A percentile compares a stretch with the other conserved stretches of the same genome.
Evolutionary conservation across 768 basidiomycete genomes (phyloP).

Genomic region (Panellus pusillus): DNA sequence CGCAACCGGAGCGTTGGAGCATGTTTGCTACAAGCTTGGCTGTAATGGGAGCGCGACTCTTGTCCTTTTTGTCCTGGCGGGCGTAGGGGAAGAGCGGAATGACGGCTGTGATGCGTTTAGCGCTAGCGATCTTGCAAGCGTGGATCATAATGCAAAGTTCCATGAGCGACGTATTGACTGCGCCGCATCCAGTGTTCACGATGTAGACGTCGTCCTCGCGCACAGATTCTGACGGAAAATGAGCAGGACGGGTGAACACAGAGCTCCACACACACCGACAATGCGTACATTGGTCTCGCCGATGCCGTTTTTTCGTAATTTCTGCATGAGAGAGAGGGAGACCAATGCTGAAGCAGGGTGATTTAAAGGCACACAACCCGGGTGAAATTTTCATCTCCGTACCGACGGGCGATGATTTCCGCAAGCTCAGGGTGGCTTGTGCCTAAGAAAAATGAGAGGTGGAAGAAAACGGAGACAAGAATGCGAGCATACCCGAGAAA

Average conservation of each 20-base stretch:
- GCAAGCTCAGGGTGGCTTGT: slow-evolving; percentile 96
- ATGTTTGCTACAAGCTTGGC: slow-evolving; percentile 99
- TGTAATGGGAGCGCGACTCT: slow-evolving; percentile 95
- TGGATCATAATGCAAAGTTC: slow-evolving; percentile 99
- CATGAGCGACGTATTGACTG: slow-evolving; percentile 94
- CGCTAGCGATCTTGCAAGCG: slow-evolving; percentile 99
- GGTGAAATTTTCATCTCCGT: slow-evolving; percentile 26
- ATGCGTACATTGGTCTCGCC: slow-evolving; percentile 93
- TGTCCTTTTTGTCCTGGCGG: slow-evolving; percentile 99
- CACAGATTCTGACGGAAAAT: slow-evolving; percentile 67
- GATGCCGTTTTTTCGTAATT: slow-evolving; percentile 82
- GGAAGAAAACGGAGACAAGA: background rate
- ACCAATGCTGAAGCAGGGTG: slow-evolving; percentile 66
- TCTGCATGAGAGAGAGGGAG: slow-evolving; percentile 85
- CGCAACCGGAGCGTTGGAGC: slow-evolving; percentile 88
- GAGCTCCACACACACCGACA: slow-evolving; percentile 23
- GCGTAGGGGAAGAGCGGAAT: slow-evolving; percentile 97
- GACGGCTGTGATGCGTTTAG: slow-evolving; percentile 97
- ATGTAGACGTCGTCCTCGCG: slow-evolving; percentile 99
- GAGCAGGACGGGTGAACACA: background rate
- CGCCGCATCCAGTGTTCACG: slow-evolving; percentile 87
- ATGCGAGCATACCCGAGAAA: slow-evolving; percentile 46
- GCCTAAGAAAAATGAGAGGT: slow-evolving; percentile 45
- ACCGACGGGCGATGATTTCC: slow-evolving; percentile 92
- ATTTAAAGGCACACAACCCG: slow-evolving; percentile 26